phyloP scores from a whole-genome alignment of 2,329 filamentous ascomycete genomes.

The Fusarium bactridioides region DNA sequence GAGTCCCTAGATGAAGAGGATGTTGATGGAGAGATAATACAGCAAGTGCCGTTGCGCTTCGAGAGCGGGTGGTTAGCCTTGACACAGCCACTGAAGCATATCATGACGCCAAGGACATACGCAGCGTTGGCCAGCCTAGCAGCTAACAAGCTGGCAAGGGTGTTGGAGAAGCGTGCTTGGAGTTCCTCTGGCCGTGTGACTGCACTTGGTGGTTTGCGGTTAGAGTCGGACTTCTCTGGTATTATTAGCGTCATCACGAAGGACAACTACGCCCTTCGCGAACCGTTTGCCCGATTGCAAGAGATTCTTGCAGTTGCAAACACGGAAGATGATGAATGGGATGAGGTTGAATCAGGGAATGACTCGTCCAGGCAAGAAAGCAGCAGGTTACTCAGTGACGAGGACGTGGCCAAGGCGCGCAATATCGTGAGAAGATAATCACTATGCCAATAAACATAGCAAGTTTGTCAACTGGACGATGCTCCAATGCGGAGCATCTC shows the following conservation, averaged over 20 bases:
- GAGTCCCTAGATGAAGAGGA: neutral
- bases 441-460: neutral
- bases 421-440: neutral
- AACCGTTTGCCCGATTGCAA: neutral
- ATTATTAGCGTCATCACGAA: neutral
- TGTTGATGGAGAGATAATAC: fast-evolving
- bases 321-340: neutral
- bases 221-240: neutral
- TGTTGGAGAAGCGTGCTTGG: neutral
- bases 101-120: neutral
- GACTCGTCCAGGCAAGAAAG: neutral
- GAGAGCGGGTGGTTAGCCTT: neutral
- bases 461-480: neutral
- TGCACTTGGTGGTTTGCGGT: neutral
- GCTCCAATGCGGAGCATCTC: neutral
- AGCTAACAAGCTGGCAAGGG: neutral
- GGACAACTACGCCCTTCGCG: neutral
- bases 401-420: neutral
- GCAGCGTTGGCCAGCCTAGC: neutral
- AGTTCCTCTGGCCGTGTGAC: neutral
- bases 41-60: neutral
- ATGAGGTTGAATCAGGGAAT: neutral
- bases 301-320: neutral
- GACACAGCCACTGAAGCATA: neutral
- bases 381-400: neutral